phyloP scores from a whole-genome alignment of 2,329 filamentous ascomycete species.

The Aspergillus intermedius region DNA sequence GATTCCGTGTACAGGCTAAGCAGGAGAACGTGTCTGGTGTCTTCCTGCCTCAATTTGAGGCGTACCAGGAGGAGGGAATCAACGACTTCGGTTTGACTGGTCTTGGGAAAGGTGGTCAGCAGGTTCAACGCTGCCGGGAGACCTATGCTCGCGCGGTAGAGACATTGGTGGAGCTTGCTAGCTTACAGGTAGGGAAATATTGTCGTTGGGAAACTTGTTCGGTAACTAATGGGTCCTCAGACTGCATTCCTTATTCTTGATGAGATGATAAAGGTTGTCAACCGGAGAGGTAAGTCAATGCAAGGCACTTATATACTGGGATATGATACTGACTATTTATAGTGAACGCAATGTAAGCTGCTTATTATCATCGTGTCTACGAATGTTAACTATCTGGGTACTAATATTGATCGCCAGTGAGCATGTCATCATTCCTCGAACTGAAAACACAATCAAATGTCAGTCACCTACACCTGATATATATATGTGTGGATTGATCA shows the following conservation, averaged over 20 bases:
- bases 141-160: conserved; percentile 95
- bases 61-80: conserved; percentile 77
- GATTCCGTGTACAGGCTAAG: conserved; percentile 87
- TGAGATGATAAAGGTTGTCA: conserved; percentile 98
- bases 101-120: conserved; percentile 92
- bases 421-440: conserved; percentile 84
- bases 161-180: conserved; percentile 88
- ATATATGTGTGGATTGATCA: too few relatives aligned
- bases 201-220: too few relatives aligned
- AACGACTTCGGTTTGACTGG: conserved; percentile 96
- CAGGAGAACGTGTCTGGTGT: conserved; percentile 99
- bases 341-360: conserved; percentile 85
- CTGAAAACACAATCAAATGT: conserved; percentile 99
- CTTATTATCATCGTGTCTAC: not conserved
- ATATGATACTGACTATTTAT: conserved; percentile 18
- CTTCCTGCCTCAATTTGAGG: conserved; percentile 87
- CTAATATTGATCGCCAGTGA: conserved; percentile 29
- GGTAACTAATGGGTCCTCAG: conserved; percentile 31
- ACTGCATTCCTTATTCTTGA: conserved; percentile 97
- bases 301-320: not conserved
- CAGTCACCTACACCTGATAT: conserved; percentile 22
- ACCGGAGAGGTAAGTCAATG: conserved; percentile 66
- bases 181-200: conserved; percentile 59
- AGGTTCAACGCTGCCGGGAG: conserved; percentile 89
- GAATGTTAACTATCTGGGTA: not conserved